These are phyloP conservation scores for Lyophyllum decastes DNA, from an alignment of 768 basidiomycete species.

Conservation along the genomic window DNA sequence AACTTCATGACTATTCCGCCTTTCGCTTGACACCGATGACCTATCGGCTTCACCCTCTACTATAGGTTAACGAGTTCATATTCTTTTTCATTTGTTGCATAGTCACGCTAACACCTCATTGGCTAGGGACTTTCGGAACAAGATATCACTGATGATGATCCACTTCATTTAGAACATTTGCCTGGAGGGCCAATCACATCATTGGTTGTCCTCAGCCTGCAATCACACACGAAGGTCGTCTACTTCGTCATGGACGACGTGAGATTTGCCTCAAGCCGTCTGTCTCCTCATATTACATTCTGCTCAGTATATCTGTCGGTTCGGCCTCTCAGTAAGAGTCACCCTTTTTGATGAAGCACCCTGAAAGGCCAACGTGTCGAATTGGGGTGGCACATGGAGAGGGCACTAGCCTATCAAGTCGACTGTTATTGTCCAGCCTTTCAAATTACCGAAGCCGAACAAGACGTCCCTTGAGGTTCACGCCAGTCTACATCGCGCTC, in stretches of 20 bases:
- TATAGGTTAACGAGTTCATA: too few relatives aligned
- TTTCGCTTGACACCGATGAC: too few relatives aligned
- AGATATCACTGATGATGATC: neutral
- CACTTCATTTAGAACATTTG: neutral
- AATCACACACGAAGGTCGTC: neutral
- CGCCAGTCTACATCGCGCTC: neutral
- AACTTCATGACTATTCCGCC: too few relatives aligned
- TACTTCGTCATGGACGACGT: neutral
- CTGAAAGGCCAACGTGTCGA: neutral
- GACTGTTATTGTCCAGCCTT: neutral
- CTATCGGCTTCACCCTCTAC: too few relatives aligned
- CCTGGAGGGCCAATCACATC: neutral
- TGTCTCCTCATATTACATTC: neutral
- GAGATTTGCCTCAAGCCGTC: neutral
- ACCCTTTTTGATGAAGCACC: neutral
- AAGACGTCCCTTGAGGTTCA: neutral
- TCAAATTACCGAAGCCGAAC: neutral
- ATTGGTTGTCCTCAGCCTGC: neutral
- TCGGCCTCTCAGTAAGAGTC: neutral
- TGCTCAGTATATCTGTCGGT: neutral
- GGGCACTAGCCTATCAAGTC: neutral
- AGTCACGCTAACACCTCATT: neutral
- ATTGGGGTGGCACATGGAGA: neutral
- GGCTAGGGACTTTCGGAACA: neutral
- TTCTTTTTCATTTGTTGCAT: neutral